These are phyloP conservation scores for Linnemannia elongata DNA, from an alignment of 192 early-diverging fungal species.

Conservation along the genomic window DNA sequence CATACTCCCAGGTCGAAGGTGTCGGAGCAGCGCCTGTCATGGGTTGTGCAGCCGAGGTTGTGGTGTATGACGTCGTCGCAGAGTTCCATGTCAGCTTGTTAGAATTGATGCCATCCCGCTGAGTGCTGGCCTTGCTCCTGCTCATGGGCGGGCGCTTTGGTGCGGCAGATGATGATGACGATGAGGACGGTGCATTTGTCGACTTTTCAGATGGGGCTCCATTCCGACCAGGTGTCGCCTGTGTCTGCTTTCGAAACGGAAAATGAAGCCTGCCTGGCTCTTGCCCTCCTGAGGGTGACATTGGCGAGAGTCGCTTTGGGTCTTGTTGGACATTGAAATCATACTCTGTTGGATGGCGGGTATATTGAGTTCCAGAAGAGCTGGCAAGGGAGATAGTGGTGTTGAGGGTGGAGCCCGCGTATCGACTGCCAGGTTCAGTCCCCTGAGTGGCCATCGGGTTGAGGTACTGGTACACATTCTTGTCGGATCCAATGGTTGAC, in stretches of 20 bases:
- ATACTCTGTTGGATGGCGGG: slow-evolving; percentile 28
- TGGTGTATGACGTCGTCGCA: slow-evolving; percentile 48
- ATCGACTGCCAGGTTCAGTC: not conserved
- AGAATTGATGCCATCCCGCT: slow-evolving; percentile 3
- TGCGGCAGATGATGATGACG: not conserved
- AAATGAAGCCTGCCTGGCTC: slow-evolving; percentile 18
- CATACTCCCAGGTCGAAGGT: slow-evolving; percentile 51
- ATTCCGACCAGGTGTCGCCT: not conserved
- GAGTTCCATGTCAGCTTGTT: slow-evolving; percentile 56
- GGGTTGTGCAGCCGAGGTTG: slow-evolving; percentile 43
- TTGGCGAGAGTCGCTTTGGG: not conserved
- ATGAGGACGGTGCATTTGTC: slow-evolving; percentile 4
- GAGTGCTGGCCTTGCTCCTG: slow-evolving; percentile 21
- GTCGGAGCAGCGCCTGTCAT: slow-evolving; percentile 45
- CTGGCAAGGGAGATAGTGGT: slow-evolving; percentile 35
- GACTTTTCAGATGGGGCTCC: slow-evolving; percentile 24
- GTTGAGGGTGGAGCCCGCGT: slow-evolving; percentile 37
- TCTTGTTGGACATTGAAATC: slow-evolving; percentile 22
- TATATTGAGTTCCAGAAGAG: slow-evolving; percentile 21
- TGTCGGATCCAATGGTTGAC: slow-evolving; percentile 49
- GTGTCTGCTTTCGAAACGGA: slow-evolving; percentile 11
- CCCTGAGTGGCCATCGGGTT: slow-evolving; percentile 1
- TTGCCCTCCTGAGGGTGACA: slow-evolving; percentile 9
- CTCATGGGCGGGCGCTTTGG: slow-evolving; percentile 21
- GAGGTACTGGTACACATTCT: slow-evolving; percentile 1